Conservation (phyloP, 306 rosid species). For the Sechiopsis laciniata region DNA sequence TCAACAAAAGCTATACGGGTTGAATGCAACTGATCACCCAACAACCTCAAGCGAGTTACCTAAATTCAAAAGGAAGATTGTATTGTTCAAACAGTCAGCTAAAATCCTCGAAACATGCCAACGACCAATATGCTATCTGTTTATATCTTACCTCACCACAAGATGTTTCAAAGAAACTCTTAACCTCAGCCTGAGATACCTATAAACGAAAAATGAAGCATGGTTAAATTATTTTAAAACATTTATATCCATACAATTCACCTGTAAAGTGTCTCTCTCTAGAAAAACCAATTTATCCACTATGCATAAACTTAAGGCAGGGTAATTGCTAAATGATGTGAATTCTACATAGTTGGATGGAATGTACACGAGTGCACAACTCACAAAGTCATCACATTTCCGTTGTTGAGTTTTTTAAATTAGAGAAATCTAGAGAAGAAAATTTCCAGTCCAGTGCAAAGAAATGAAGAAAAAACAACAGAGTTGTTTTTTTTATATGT, state of each 20-base stretch:
- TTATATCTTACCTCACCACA: conserved; percentile 74
- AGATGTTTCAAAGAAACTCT: conserved; percentile 77
- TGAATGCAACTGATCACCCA: conserved; percentile 93
- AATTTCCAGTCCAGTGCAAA: not conserved
- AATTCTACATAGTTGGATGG: not conserved
- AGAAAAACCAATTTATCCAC: not conserved
- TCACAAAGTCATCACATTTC: no score
- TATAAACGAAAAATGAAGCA: conserved; percentile 26
- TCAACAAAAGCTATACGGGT: conserved; percentile 99
- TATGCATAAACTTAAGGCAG: not conserved
- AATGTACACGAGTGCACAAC: no score
- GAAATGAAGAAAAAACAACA: not conserved
- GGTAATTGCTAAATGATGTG: not conserved
- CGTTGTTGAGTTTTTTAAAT: not conserved
- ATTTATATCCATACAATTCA: not conserved
- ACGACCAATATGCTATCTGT: not conserved
- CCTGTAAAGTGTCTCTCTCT: not conserved
- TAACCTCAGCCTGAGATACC: conserved; percentile 94
- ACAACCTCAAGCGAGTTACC: conserved; percentile 95
- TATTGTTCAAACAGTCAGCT: not conserved
- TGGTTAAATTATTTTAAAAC: not conserved
- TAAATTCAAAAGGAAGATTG: conserved; percentile 25
- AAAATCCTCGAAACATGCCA: not conserved
- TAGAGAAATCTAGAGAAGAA: not conserved
- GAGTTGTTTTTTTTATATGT: not conserved